Percentiles rank a stretch among this genome's conserved stretches.
phyloP scores from a whole-genome alignment of 31 red algal species.

The Asparagopsis taxiformis region DNA sequence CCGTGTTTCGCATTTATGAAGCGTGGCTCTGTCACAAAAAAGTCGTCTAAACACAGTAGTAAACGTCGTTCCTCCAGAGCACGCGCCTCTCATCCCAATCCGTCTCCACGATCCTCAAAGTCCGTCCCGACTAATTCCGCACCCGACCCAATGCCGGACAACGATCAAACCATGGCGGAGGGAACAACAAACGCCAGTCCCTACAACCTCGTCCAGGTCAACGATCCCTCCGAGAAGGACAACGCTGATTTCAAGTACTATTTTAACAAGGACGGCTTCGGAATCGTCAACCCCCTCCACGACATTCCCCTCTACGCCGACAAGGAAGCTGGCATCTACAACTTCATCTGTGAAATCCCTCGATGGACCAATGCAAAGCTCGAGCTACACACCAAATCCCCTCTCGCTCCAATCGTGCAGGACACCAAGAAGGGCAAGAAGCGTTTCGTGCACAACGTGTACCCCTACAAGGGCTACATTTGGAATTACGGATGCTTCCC shows the following conservation, averaged over 20 bases:
- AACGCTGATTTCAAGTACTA: conserved; percentile 75
- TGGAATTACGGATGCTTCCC: conserved; percentile 90
- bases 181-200: neutral
- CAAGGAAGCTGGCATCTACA: conserved; percentile 60
- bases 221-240: conserved; percentile 45
- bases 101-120: no score
- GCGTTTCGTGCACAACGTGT: conserved; percentile 85
- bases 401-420: conserved; percentile 75
- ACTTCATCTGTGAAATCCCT: conserved; percentile 81
- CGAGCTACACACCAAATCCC: conserved; percentile 64
- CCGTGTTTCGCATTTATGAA: conserved; percentile 2
- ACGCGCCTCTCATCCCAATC: no score
- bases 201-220: conserved; percentile 26
- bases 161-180: neutral
- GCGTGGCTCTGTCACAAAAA: neutral
- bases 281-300: conserved; percentile 84
- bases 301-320: conserved; percentile 94
- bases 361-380: conserved; percentile 84
- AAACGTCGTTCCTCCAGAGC: conserved; percentile 5
- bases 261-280: conserved; percentile 73
- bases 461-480: conserved; percentile 87
- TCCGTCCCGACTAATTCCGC: neutral
- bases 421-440: conserved; percentile 78
- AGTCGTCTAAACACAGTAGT: neutral
- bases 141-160: neutral